These are phyloP conservation scores for Leptosphaerulina australis DNA, from an alignment of 2,329 filamentous ascomycete genomes.

Conservation along the genomic window DNA sequence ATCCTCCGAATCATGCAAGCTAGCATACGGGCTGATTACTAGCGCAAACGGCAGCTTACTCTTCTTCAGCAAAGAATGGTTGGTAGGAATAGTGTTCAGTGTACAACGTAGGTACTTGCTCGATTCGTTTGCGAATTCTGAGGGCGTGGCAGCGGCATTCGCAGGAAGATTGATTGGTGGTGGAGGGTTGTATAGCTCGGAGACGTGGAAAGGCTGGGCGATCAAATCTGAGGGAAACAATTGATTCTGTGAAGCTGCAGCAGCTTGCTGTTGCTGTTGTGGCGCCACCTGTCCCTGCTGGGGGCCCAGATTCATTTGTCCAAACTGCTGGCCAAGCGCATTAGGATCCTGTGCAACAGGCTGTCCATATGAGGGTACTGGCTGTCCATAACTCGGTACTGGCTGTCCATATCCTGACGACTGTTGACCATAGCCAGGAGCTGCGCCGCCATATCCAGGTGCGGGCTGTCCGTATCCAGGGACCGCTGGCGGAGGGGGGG, in stretches of 20 bases:
- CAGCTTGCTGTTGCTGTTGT: slow-evolving; percentile 39
- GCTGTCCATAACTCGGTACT: slow-evolving; percentile 44
- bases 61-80: slow-evolving; percentile 91
- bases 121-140: slow-evolving; percentile 87
- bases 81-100: slow-evolving; percentile 90
- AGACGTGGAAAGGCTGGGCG: slow-evolving; percentile 90
- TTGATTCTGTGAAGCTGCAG: slow-evolving; percentile 66
- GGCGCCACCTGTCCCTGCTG: slow-evolving; percentile 49
- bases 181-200: slow-evolving; percentile 88
- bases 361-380: slow-evolving; percentile 48
- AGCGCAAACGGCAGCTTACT: slow-evolving; percentile 91
- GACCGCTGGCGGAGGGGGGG: slow-evolving; percentile 23
- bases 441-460: slow-evolving; percentile 38
- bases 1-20: slow-evolving; percentile 92
- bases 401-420: slow-evolving; percentile 49
- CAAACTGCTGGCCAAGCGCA: slow-evolving; percentile 78
- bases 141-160: slow-evolving; percentile 93
- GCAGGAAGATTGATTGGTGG: slow-evolving; percentile 89
- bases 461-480: slow-evolving; percentile 29
- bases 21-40: slow-evolving; percentile 92
- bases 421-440: slow-evolving; percentile 44
- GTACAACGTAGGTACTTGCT: slow-evolving; percentile 95
- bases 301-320: slow-evolving; percentile 72
- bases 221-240: slow-evolving; percentile 91
- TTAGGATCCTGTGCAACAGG: slow-evolving; percentile 63